Conservation (phyloP, 202 grass and related monocot species). For the Setaria italica region DNA sequence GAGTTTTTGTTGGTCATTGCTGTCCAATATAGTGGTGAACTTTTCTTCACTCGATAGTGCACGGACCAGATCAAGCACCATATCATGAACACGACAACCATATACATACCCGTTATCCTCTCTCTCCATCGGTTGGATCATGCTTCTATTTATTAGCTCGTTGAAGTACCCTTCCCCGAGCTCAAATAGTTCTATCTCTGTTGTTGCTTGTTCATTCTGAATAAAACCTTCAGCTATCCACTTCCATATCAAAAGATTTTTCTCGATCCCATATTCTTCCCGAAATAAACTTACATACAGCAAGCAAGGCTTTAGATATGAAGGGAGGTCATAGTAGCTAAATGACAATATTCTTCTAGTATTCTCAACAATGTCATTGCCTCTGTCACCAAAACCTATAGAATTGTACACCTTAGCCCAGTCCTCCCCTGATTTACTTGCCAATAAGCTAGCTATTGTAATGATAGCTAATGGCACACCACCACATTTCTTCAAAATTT, state of each 20-base stretch:
- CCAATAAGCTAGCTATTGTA: not conserved
- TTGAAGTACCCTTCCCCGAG: slow-evolving; percentile 3
- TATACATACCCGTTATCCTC: not conserved
- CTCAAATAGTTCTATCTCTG: not conserved
- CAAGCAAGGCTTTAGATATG: not conserved
- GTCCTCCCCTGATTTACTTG: not conserved
- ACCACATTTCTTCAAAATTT: not conserved
- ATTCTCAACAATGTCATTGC: not conserved
- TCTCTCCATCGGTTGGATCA: not conserved
- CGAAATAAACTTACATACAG: not conserved
- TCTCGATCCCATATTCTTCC: not conserved
- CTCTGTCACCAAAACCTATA: not conserved
- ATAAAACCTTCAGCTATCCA: slow-evolving; percentile 12
- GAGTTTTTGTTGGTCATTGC: not conserved
- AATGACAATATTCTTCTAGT: not conserved
- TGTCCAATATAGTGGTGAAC: not conserved
- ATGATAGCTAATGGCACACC: not conserved
- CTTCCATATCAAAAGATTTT: slow-evolving; percentile 12
- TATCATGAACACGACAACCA: slow-evolving; percentile 6
- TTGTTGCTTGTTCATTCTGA: not conserved
- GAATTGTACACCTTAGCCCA: not conserved
- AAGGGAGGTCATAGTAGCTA: slow-evolving; percentile 1
- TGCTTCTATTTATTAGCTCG: not conserved
- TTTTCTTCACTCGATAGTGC: not conserved
- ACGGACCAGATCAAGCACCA: not conserved